These are phyloP conservation scores for Oxalis stricta DNA, from an alignment of 441 rosid genomes.

Conservation along the genomic window DNA sequence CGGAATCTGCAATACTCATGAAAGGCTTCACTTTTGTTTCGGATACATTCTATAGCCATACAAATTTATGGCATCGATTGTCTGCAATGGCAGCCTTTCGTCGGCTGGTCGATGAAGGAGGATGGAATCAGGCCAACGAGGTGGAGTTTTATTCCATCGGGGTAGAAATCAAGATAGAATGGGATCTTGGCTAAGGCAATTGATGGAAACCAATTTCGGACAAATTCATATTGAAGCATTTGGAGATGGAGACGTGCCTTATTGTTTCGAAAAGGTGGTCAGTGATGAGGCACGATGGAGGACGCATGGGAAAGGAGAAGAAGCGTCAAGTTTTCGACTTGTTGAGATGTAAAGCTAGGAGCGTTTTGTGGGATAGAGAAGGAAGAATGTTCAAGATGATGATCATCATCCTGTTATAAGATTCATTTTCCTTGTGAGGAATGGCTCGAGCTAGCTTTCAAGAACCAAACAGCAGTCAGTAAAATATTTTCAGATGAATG, in stretches of 20 bases:
- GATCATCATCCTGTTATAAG: constrained; percentile 18
- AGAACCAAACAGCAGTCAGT: constrained; percentile 31
- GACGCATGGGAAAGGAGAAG: constrained; percentile 52
- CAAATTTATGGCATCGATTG: constrained; percentile 62
- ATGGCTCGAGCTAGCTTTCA: constrained; percentile 57
- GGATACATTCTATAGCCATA: constrained; percentile 44
- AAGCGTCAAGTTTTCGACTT: constrained; percentile 43
- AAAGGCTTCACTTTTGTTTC: constrained; percentile 54
- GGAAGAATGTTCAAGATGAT: background rate
- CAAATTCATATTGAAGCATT: constrained; percentile 16
- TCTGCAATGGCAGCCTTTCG: constrained; percentile 41
- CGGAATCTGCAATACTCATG: constrained; percentile 27
- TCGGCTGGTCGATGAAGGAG: constrained; percentile 39
- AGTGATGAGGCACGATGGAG: constrained; percentile 65
- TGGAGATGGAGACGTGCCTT: constrained; percentile 14
- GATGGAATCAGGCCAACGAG: constrained; percentile 33
- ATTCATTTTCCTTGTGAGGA: constrained; percentile 51
- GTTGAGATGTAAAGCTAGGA: constrained; percentile 44
- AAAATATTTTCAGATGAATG: constrained; percentile 41
- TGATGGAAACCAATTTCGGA: constrained; percentile 32
- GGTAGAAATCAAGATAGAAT: constrained; percentile 48
- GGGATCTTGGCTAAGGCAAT: constrained; percentile 31
- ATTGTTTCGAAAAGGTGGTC: constrained; percentile 59
- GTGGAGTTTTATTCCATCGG: constrained; percentile 56
- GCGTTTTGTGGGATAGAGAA: constrained; percentile 32